Conservation (phyloP, 1,284 basidiomycete species). For the Polyporus tsugae region DNA sequence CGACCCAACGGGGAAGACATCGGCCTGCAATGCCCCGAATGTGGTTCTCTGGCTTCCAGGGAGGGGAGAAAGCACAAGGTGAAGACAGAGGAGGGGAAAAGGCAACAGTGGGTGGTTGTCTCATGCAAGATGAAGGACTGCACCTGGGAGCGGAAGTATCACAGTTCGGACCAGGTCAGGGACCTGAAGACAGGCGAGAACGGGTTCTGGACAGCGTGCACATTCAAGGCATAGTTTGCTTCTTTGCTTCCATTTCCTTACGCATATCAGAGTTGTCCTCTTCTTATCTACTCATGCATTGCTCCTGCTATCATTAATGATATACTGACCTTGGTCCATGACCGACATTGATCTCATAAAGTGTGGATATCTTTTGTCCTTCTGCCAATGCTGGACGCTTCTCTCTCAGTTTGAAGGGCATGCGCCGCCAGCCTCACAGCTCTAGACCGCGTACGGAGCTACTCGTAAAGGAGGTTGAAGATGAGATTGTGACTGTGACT, state of each 20-base stretch:
- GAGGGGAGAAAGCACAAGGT: too few relatives aligned
- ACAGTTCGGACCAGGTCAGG: neutral
- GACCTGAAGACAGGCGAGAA: neutral
- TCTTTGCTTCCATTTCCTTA: too few relatives aligned
- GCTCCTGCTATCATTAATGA: too few relatives aligned
- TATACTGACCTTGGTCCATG: too few relatives aligned
- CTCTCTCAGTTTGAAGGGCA: conserved; percentile 77
- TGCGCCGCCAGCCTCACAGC: conserved; percentile 69
- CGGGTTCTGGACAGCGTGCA: neutral
- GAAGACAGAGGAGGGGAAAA: neutral
- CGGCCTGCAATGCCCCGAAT: neutral
- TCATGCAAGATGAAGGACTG: neutral
- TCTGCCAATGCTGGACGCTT: conserved; percentile 79
- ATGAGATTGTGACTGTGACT: conserved; percentile 61
- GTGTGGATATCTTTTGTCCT: too few relatives aligned
- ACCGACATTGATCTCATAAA: too few relatives aligned
- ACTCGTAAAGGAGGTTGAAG: conserved; percentile 73
- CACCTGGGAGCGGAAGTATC: neutral
- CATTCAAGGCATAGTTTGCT: too few relatives aligned
- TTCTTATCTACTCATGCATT: too few relatives aligned
- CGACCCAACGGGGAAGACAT: neutral
- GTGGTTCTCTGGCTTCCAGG: neutral
- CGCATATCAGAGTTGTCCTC: too few relatives aligned
- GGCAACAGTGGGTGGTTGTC: neutral
- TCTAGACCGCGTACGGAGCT: conserved; percentile 66